Evolutionary conservation across 805 yeast genomes (phyloP), one percentile per base, ranked within the genome.

Genomic region (Saturnispora serradocipensis): DNA sequence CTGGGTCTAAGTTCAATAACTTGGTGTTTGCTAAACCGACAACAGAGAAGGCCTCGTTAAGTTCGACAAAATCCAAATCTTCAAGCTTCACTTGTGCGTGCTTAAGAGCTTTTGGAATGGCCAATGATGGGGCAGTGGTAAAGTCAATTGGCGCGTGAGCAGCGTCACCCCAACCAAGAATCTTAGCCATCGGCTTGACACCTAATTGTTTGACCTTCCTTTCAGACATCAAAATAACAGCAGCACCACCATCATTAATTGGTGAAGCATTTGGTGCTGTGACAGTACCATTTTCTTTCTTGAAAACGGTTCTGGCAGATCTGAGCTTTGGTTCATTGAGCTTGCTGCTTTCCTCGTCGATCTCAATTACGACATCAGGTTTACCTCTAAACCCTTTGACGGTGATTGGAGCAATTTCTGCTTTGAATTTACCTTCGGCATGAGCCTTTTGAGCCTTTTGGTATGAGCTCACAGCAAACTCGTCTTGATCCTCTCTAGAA

Each of bases 201-300:
- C 85, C 84, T 61, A 89, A 80, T 76, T 90, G 96, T 67, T 81
- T 80, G 62, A 90, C 76, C 74, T 90, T 89, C 56, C 73, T 73
- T 66, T 81, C 97, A 53, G 96, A 86, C 49, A 88, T 93, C 59
- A 93, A 77, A 44, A 93, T 75, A 38, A 93, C 80, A 47, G 98
- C 98, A 51, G 98, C 97, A 67, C 88, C 98, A 72, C 99, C 99
- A 70, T 93, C 99, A 70, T 91, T 93, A 63, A 93, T 76, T 64
- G 95, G 88, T 28, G 97, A 88, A 28, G 98, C 95, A 68, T 93
- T 95, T 61, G 97, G 95, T 25, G 96, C 98, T 39, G 99, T 91
- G 55, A 93, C 91, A 40, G 97, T 87, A 67, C 98, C 99, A 60
- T 84, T 82, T 65, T 89, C 97, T 71, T 80, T 82, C 72, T 87